phyloP scores from a whole-genome alignment of 164 flowering plant genomes.

The Tinospora cordifolia region DNA sequence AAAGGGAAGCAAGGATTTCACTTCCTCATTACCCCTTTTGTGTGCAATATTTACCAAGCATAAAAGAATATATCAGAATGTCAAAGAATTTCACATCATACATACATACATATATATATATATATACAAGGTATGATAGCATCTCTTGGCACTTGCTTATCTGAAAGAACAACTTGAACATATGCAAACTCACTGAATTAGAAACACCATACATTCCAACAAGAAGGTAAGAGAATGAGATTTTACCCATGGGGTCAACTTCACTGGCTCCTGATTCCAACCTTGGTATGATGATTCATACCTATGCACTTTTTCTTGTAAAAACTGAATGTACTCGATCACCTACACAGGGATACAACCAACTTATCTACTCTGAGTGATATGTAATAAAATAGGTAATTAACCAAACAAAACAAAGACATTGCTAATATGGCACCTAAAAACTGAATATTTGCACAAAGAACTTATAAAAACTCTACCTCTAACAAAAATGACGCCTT shows the following conservation, averaged over 20 bases:
- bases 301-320: conserved; percentile 56
- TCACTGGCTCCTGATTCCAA: conserved; percentile 57
- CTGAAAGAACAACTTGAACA: no score
- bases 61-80: background rate
- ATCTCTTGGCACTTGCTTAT: no score
- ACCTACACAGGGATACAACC: conserved; percentile 40
- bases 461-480: conserved; percentile 31
- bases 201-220: no score
- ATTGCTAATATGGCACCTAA: background rate
- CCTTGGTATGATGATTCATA: conserved; percentile 62
- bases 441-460: background rate
- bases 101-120: no score
- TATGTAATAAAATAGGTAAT: background rate
- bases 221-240: background rate
- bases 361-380: background rate
- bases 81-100: no score
- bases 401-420: background rate
- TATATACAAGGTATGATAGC: no score
- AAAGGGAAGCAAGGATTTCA: background rate
- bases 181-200: no score
- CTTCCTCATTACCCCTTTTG: background rate
- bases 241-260: conserved; percentile 67
- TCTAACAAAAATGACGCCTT: conserved; percentile 90
- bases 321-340: conserved; percentile 64
- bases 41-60: background rate